These are phyloP conservation scores for Aciculosporium take DNA, from an alignment of 2,329 filamentous ascomycete species.

Conservation along the genomic window DNA sequence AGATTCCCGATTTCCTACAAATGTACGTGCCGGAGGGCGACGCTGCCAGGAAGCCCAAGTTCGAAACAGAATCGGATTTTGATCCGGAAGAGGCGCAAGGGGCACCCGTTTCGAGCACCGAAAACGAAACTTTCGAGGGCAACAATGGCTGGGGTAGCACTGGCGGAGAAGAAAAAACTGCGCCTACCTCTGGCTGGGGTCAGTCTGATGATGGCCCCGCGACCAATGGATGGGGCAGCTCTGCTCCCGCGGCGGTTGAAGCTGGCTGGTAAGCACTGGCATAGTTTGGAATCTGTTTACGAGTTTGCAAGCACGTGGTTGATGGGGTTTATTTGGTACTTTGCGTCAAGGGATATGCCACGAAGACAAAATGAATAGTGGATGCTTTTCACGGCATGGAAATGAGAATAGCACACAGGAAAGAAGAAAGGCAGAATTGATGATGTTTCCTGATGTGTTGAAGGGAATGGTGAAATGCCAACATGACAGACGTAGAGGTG, in stretches of 20 bases:
- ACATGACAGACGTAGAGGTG: no score
- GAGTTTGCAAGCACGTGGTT: neutral
- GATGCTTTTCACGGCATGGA: neutral
- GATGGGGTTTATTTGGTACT: neutral
- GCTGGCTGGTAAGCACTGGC: neutral
- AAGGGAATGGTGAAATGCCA: no score
- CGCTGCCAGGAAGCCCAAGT: constrained; percentile 31
- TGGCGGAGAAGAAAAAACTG: neutral
- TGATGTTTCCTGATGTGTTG: no score
- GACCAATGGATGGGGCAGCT: neutral
- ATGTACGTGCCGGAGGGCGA: constrained; percentile 44
- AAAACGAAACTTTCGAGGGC: constrained; percentile 7
- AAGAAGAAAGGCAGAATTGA: neutral
- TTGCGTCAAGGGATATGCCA: neutral
- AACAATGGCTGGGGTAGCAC: constrained; percentile 5
- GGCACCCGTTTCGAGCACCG: constrained; percentile 1
- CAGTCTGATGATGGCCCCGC: neutral
- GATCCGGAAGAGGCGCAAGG: constrained; percentile 22
- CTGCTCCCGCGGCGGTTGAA: neutral
- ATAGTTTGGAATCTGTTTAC: neutral
- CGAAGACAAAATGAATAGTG: neutral
- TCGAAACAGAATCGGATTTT: constrained; percentile 41
- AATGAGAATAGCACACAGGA: neutral
- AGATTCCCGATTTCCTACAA: constrained; percentile 69
- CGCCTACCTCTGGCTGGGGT: constrained; percentile 7